Evolutionary conservation across 345 rosid genomes (phyloP).

Genomic region (Arabis hirsuta): DNA sequence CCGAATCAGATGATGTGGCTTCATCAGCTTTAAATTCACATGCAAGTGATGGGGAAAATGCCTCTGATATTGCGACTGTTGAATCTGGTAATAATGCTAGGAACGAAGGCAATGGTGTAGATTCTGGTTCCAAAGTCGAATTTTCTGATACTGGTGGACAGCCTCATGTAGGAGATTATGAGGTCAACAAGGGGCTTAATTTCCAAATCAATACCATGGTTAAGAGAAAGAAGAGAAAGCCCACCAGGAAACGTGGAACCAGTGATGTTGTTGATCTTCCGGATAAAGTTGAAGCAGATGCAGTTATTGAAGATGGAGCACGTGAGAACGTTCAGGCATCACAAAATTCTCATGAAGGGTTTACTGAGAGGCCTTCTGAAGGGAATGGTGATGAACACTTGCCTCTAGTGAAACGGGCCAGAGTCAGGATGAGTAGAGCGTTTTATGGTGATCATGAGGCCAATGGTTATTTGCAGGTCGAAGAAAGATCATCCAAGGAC

Average conservation of each 20-base stretch:
- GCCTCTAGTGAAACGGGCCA: conserved; percentile 90
- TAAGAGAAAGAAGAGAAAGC: conserved; percentile 80
- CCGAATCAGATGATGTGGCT: conserved; percentile 62
- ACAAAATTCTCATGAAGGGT: conserved; percentile 47
- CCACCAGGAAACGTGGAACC: conserved; percentile 57
- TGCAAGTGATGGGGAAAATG: conserved; percentile 66
- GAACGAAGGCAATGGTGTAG: conserved; percentile 65
- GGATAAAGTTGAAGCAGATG: conserved; percentile 49
- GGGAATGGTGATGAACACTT: conserved; percentile 94
- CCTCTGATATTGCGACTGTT: conserved; percentile 69
- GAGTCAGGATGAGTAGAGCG: conserved; percentile 90
- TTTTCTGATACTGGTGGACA: conserved; percentile 51
- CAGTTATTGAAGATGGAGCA: conserved; percentile 42
- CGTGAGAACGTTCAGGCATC: conserved; percentile 46
- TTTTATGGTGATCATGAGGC: conserved; percentile 46
- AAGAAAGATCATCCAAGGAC: conserved; percentile 51
- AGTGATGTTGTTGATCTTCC: conserved; percentile 53
- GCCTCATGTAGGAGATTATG: conserved; percentile 58
- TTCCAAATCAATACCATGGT: conserved; percentile 68
- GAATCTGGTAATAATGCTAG: conserved; percentile 63
- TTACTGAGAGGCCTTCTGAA: conserved; percentile 50
- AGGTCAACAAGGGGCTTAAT: conserved; percentile 67
- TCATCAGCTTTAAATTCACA: conserved; percentile 56
- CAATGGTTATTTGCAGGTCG: conserved; percentile 46
- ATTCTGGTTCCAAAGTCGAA: conserved; percentile 61